Conservation (phyloP, 768 basidiomycete species). For the Russula griseocarnosa region DNA sequence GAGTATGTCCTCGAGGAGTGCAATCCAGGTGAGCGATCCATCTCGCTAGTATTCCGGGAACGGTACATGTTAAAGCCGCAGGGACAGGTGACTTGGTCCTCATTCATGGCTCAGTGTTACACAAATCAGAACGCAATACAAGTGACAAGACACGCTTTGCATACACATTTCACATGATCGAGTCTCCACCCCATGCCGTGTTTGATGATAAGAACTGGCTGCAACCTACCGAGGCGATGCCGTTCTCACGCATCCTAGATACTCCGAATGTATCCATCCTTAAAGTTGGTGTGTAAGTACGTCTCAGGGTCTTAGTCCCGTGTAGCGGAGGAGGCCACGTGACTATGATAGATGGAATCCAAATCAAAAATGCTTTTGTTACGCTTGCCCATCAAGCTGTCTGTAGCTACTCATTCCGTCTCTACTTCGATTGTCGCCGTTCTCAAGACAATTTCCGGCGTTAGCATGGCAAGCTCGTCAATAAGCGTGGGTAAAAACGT, state of each 20-base stretch:
- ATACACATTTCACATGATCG: slow-evolving; percentile 96
- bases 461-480: slow-evolving; percentile 52
- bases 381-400: not conserved
- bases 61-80: not conserved
- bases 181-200: slow-evolving; percentile 59
- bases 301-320: not conserved
- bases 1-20: slow-evolving; percentile 68
- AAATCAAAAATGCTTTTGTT: not conserved
- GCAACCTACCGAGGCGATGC: slow-evolving; percentile 80
- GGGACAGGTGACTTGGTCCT: slow-evolving; percentile 80
- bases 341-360: not conserved
- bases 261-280: slow-evolving; percentile 31
- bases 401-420: slow-evolving; percentile 4
- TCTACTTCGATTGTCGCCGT: slow-evolving; percentile 26
- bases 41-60: not conserved
- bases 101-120: slow-evolving; percentile 90
- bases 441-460: slow-evolving; percentile 36
- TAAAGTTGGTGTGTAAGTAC: slow-evolving; percentile 22
- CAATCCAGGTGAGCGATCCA: slow-evolving; percentile 52
- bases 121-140: slow-evolving; percentile 85
- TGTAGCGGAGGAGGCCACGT: not conserved
- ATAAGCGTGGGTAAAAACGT: slow-evolving; percentile 64
- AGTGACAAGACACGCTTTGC: slow-evolving; percentile 80
- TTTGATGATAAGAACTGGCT: slow-evolving; percentile 96
- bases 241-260: slow-evolving; percentile 63